phyloP scores from a whole-genome alignment of 2,329 filamentous ascomycete species.

The Chrysoporthe austroafricana region DNA sequence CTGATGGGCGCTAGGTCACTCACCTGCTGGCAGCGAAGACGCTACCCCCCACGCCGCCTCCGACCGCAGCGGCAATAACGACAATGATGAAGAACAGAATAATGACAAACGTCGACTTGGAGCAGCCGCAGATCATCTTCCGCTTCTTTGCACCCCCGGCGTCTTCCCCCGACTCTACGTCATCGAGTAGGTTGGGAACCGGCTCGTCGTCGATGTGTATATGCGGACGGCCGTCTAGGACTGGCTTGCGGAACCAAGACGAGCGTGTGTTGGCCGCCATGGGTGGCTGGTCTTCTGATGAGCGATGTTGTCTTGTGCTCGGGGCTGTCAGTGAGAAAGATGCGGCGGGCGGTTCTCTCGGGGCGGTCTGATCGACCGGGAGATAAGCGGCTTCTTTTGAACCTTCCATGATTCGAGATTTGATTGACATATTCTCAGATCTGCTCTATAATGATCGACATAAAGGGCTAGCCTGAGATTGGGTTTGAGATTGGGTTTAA shows the following conservation, averaged over 20 bases:
- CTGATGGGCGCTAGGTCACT: neutral
- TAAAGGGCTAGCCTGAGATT: neutral
- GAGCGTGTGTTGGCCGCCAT: neutral
- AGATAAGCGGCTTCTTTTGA: conserved; percentile 4
- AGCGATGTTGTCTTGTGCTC: neutral
- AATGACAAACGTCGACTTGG: conserved; percentile 17
- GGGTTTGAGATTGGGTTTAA: neutral
- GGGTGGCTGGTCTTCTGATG: neutral
- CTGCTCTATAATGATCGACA: neutral
- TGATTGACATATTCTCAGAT: neutral
- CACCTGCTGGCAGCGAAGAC: conserved; percentile 11
- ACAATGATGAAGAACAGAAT: conserved; percentile 22
- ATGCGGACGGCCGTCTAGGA: neutral
- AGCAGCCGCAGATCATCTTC: conserved; percentile 20
- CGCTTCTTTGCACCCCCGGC: neutral
- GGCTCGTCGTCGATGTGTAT: neutral
- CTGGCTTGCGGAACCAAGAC: conserved; percentile 17
- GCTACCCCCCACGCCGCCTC: conserved; percentile 21
- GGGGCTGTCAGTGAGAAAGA: neutral
- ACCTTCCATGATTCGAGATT: neutral
- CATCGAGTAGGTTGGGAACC: neutral
- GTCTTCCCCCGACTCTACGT: conserved; percentile 1
- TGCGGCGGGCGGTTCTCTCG: neutral
- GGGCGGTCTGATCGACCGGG: neutral
- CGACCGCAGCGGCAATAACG: conserved; percentile 18